Conservation (phyloP, 208 protist species). For the Spongospora subterranea region DNA sequence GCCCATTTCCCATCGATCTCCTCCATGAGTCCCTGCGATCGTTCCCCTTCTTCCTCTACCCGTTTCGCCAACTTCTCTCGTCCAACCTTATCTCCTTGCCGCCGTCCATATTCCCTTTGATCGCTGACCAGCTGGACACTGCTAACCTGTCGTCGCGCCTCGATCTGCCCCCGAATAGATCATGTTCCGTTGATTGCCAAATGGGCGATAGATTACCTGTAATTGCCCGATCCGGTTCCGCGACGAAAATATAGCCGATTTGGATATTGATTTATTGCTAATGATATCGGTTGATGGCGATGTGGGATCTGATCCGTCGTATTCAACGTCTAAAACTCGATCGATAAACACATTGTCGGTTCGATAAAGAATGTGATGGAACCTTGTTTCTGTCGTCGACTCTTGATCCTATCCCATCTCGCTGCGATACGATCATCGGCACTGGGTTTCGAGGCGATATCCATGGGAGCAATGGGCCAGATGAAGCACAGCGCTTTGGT, state of each 20-base stretch:
- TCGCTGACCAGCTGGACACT: conserved; percentile 24
- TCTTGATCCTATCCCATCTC: conserved; percentile 12
- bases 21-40: conserved; percentile 26
- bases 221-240: conserved; percentile 39
- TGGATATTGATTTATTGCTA: conserved; percentile 29
- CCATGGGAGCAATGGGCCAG: too few species aligned
- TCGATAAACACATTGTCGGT: not conserved
- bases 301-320: not conserved
- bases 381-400: conserved; percentile 36
- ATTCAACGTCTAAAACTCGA: not conserved
- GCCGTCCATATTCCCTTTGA: conserved; percentile 4
- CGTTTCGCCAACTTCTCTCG: not conserved
- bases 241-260: not conserved
- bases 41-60: not conserved
- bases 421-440: not conserved
- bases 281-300: not conserved
- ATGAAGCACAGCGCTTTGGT: too few species aligned
- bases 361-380: not conserved
- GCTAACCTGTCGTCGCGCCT: not conserved
- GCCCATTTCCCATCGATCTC: conserved; percentile 60
- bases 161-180: not conserved
- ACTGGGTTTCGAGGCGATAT: conserved; percentile 16
- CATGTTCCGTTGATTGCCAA: not conserved
- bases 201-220: not conserved
- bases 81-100: not conserved